Conservation (phyloP, 768 basidiomycete species). For the Pulveroboletus ravenelii region DNA sequence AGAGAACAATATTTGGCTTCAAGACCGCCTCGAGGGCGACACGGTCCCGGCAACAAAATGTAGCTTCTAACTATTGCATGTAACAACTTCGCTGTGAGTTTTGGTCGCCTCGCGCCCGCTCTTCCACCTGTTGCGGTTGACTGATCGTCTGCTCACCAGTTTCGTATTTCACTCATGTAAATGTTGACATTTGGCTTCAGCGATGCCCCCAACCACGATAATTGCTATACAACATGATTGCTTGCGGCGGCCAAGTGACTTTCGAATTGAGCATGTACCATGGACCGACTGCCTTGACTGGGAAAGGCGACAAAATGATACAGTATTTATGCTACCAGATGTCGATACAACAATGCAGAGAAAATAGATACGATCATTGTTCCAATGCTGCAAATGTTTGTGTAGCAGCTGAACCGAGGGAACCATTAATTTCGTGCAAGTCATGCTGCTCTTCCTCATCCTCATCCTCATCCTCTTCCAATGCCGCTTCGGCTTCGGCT, state of each 20-base stretch:
- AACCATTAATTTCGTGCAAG: constrained; percentile 13
- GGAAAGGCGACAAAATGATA: constrained; percentile 14
- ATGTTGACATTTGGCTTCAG: constrained; percentile 21
- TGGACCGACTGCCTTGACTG: constrained; percentile 8
- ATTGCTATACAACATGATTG: constrained; percentile 24
- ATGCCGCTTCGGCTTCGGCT: constrained; percentile 71
- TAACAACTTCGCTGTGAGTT: constrained; percentile 17
- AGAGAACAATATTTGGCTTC: constrained; percentile 42
- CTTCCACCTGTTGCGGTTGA: not conserved
- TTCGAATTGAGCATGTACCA: constrained; percentile 11
- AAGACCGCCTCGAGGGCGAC: constrained; percentile 32
- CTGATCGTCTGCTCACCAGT: constrained; percentile 7
- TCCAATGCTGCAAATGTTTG: constrained; percentile 2
- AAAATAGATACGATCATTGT: constrained; percentile 25
- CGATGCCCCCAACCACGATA: constrained; percentile 17
- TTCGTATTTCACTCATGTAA: constrained; percentile 32
- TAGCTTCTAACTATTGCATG: constrained; percentile 28
- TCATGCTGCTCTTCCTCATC: constrained; percentile 37
- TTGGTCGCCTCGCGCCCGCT: not conserved
- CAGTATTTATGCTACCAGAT: constrained; percentile 22
- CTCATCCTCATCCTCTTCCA: constrained; percentile 63
- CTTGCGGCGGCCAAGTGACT: constrained; percentile 5
- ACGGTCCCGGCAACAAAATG: constrained; percentile 49
- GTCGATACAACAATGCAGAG: constrained; percentile 19
- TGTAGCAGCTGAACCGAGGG: constrained; percentile 11